Evolutionary conservation across 2,329 filamentous ascomycete species (phyloP).

Genomic region (Claviceps fusiformis): DNA sequence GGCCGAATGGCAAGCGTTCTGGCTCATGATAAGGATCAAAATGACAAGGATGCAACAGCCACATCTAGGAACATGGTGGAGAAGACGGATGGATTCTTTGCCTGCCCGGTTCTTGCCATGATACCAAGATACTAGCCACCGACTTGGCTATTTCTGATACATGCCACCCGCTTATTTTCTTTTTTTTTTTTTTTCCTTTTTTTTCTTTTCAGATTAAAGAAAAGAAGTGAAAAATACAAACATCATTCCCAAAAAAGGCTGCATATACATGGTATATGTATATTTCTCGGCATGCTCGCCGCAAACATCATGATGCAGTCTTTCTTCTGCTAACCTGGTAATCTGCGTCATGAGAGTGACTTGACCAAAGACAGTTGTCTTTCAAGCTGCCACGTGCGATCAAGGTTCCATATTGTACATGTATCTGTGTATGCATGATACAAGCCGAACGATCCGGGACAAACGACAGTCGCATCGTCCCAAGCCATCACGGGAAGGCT

Average conservation of each 20-base stretch:
- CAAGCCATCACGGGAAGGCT: conserved; percentile 1
- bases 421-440: no score
- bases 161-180: no score
- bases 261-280: not conserved
- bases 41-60: not conserved
- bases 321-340: not conserved
- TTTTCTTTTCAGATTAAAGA: no score
- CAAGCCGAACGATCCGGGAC: not conserved
- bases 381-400: no score
- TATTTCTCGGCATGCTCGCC: not conserved
- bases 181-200: not conserved
- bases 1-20: not conserved
- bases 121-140: no score
- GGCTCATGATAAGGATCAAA: not conserved
- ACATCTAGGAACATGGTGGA: not conserved
- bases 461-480: not conserved
- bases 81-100: not conserved
- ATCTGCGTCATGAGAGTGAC: not conserved
- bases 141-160: no score
- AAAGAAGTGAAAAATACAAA: no score
- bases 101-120: not conserved
- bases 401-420: no score
- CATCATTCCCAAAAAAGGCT: no score
- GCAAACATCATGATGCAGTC: not conserved
- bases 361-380: not conserved